phyloP scores from a whole-genome alignment of 2,329 filamentous ascomycete genomes.

The Pyrenophora seminiperda region DNA sequence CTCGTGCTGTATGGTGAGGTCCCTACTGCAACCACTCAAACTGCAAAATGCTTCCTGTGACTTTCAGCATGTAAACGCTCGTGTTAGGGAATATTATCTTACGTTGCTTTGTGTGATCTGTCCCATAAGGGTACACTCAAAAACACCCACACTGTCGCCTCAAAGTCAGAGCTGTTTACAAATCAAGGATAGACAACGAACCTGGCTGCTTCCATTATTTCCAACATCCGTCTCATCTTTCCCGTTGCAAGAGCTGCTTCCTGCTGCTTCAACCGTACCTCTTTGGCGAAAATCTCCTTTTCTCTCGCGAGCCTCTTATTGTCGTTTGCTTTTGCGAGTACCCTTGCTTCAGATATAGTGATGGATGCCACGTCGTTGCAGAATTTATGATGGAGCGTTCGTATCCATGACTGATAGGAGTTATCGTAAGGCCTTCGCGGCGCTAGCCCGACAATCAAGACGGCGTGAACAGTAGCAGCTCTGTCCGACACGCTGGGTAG shows the following conservation, averaged over 20 bases:
- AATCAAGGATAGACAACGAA: neutral
- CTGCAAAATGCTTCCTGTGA: constrained; percentile 1
- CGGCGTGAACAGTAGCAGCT: constrained; percentile 1
- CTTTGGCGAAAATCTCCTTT: neutral
- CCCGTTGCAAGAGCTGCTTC: neutral
- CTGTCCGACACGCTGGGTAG: neutral
- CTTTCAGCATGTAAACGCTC: neutral
- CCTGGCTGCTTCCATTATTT: constrained; percentile 7
- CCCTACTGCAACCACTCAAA: constrained; percentile 2
- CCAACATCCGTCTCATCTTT: constrained; percentile 1
- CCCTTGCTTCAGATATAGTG: neutral
- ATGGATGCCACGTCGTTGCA: constrained; percentile 2
- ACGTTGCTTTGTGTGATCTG: constrained; percentile 2
- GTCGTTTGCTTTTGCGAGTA: neutral
- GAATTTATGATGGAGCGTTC: constrained; percentile 6
- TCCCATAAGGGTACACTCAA: neutral
- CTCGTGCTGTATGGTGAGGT: neutral
- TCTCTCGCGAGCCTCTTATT: constrained; percentile 1
- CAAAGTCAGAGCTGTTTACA: neutral
- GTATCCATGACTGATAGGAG: constrained; percentile 7
- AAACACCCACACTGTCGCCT: constrained; percentile 1
- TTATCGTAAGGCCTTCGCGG: constrained; percentile 5
- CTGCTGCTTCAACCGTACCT: constrained; percentile 2
- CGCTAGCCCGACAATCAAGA: constrained; percentile 1
- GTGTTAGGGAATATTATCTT: neutral